phyloP scores from a whole-genome alignment of 1,284 basidiomycete species.

The Irpex sp. region DNA sequence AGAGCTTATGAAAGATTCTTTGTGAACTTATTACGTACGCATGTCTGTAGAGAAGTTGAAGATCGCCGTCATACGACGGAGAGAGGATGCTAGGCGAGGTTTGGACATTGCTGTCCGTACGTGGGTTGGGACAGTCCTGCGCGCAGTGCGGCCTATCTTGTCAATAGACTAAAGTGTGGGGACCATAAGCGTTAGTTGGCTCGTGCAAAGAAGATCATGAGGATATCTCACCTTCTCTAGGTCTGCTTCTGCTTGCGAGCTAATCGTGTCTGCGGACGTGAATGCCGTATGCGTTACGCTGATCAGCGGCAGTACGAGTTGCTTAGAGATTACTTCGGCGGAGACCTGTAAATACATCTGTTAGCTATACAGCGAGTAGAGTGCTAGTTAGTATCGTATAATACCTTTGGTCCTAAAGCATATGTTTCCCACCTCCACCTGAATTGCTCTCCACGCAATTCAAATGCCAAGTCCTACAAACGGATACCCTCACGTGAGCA shows the following conservation, averaged over 20 bases:
- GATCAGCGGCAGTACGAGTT: conserved; percentile 72
- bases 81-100: conserved; percentile 58
- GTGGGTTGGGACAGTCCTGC: conserved; percentile 66
- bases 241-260: conserved; percentile 50
- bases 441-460: conserved; percentile 54
- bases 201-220: not conserved
- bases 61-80: conserved; percentile 66
- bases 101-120: conserved; percentile 64
- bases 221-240: conserved; percentile 57
- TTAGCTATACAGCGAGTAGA: not conserved
- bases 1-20: not conserved
- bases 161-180: conserved; percentile 50
- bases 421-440: conserved; percentile 78
- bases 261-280: conserved; percentile 51
- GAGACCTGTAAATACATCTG: conserved; percentile 30
- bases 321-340: conserved; percentile 68
- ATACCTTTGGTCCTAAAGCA: conserved; percentile 50
- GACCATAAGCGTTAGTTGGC: conserved; percentile 6
- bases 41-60: conserved; percentile 60
- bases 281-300: conserved; percentile 65
- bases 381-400: not conserved
- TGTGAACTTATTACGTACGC: conserved; percentile 34
- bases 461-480: conserved; percentile 60
- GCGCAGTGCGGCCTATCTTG: conserved; percentile 61
- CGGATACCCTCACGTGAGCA: no score